Conservation (phyloP, 345 rosid species). For the Eucalyptus sp. region DNA sequence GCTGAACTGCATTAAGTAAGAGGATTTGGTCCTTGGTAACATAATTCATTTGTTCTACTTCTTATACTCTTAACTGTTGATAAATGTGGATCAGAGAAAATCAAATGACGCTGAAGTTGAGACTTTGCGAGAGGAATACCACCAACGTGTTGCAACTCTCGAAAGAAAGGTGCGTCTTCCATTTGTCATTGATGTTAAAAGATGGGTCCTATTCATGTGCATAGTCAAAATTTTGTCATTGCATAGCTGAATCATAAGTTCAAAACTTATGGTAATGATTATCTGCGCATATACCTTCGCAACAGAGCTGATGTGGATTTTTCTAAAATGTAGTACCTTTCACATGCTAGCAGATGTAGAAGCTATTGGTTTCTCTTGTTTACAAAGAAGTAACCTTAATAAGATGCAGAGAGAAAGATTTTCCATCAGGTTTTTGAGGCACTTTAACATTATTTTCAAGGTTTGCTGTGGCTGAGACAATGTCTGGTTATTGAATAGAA, state of each 20-base stretch:
- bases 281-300: neutral
- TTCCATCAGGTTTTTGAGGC: neutral
- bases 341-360: neutral
- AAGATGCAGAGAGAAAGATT: neutral
- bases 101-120: constrained; percentile 88
- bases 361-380: neutral
- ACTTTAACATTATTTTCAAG: neutral
- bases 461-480: neutral
- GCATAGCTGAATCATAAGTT: neutral
- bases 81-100: constrained; percentile 57
- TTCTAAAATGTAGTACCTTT: neutral
- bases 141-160: constrained; percentile 88
- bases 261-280: neutral
- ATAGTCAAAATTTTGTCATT: neutral
- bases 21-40: neutral
- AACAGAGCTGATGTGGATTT: neutral
- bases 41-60: neutral
- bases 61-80: neutral
- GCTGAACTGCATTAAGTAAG: neutral
- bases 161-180: constrained; percentile 75
- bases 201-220: neutral
- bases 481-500: neutral
- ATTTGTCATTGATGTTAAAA: neutral
- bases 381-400: neutral
- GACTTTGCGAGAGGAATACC: constrained; percentile 94